These are phyloP conservation scores for Wickerhamomyces tratensis DNA, from an alignment of 805 yeast species.

Conservation along the genomic window DNA sequence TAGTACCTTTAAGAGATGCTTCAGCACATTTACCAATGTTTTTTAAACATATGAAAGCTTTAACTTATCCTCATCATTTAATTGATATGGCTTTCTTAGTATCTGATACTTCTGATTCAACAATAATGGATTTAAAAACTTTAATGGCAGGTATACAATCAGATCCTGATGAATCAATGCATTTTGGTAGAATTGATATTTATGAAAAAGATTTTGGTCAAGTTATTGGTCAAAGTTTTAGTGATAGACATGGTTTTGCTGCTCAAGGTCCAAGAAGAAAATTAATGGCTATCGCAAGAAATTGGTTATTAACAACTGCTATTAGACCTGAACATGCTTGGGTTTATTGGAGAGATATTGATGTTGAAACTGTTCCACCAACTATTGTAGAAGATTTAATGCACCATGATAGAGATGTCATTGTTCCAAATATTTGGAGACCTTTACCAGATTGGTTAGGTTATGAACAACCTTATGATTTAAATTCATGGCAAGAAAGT, in stretches of 20 bases:
- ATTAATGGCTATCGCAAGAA: conserved; percentile 91
- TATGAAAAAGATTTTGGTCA: conserved; percentile 92
- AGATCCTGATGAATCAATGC: conserved; percentile 47
- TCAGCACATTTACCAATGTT: conserved; percentile 85
- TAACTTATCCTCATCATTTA: conserved; percentile 81
- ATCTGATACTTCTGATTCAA: conserved; percentile 83
- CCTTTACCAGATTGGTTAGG: conserved; percentile 84
- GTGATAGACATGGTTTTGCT: conserved; percentile 90
- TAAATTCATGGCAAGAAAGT: conserved; percentile 80
- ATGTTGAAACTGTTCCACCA: conserved; percentile 84
- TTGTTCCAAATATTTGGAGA: conserved; percentile 93
- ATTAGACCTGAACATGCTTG: conserved; percentile 87
- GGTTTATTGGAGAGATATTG: conserved; percentile 98
- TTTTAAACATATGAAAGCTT: conserved; percentile 67
- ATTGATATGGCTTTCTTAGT: conserved; percentile 81
- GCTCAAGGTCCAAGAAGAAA: conserved; percentile 95
- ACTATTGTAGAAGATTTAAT: conserved; percentile 85
- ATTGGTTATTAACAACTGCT: conserved; percentile 85
- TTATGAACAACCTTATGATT: conserved; percentile 75
- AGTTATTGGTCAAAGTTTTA: conserved; percentile 83
- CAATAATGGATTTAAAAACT: conserved; percentile 56
- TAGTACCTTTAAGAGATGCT: conserved; percentile 91
- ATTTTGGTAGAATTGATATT: conserved; percentile 80
- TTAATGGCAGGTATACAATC: conserved; percentile 56
- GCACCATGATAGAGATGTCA: conserved; percentile 85